Conservation (phyloP, 2,329 filamentous ascomycete species). For the Alternaria dauci region DNA sequence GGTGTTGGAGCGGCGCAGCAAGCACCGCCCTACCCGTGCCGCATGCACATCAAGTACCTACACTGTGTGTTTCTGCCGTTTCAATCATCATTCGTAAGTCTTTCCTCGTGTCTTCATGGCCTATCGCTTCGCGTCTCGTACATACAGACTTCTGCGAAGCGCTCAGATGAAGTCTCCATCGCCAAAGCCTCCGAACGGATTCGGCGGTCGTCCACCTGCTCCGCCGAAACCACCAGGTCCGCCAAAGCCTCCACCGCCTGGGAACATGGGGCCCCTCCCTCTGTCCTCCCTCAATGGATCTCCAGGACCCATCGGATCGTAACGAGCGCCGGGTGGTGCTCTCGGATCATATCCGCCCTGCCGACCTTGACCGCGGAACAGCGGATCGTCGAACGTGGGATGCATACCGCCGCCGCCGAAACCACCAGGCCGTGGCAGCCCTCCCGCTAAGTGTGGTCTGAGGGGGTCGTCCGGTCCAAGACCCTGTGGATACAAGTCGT, state of each 20-base stretch:
- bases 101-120: not conserved
- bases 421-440: slow-evolving; percentile 64
- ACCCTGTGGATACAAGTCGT: slow-evolving; percentile 87
- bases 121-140: not conserved
- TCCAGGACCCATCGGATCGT: slow-evolving; percentile 76
- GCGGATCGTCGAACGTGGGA: slow-evolving; percentile 89
- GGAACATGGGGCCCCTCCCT: slow-evolving; percentile 41
- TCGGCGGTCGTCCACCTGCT: slow-evolving; percentile 60
- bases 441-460: slow-evolving; percentile 69
- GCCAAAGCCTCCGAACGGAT: slow-evolving; percentile 69
- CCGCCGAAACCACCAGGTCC: slow-evolving; percentile 49
- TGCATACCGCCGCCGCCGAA: slow-evolving; percentile 86
- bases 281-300: slow-evolving; percentile 54
- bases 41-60: slow-evolving; percentile 1
- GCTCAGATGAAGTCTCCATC: slow-evolving; percentile 64
- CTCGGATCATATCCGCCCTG: slow-evolving; percentile 69
- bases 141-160: not conserved
- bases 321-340: slow-evolving; percentile 87
- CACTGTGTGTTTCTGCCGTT: not conserved
- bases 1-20: not conserved
- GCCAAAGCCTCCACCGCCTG: slow-evolving; percentile 57
- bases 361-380: slow-evolving; percentile 72
- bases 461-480: slow-evolving; percentile 87
- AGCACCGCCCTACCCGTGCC: slow-evolving; percentile 8
- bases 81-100: slow-evolving; percentile 9